Percentiles rank a stretch among this genome's conserved stretches.
phyloP scores from a whole-genome alignment of 192 early-diverging fungal species.

The Backusella circina region DNA sequence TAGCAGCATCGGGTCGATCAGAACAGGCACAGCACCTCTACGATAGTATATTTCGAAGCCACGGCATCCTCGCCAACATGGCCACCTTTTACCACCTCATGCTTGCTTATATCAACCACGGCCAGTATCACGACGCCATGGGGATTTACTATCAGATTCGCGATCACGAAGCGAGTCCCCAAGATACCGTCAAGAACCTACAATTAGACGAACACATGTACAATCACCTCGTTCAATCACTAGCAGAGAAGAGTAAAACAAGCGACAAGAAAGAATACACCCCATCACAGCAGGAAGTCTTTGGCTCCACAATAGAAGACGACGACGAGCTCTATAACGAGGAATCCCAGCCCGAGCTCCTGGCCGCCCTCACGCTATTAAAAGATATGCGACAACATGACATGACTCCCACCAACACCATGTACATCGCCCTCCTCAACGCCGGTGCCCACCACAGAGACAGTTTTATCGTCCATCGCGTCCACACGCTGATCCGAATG shows the following conservation, averaged over 20 bases:
- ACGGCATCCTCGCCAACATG: not conserved
- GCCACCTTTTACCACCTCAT: constrained; percentile 7
- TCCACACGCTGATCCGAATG: constrained; percentile 34
- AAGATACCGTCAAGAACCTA: not conserved
- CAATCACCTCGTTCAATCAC: not conserved
- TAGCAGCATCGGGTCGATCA: not conserved
- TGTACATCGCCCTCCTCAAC: constrained; percentile 6
- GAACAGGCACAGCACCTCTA: constrained; percentile 10
- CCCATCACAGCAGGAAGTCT: not conserved
- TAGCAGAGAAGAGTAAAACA: not conserved
- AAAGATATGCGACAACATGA: constrained; percentile 23
- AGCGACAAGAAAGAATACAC: constrained; percentile 1
- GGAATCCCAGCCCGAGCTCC: not conserved
- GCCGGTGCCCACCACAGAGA: constrained; percentile 2
- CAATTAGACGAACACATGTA: not conserved
- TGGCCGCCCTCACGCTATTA: constrained; percentile 10
- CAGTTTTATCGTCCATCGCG: constrained; percentile 1
- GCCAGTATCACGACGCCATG: constrained; percentile 12
- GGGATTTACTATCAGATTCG: constrained; percentile 21
- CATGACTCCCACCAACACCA: not conserved
- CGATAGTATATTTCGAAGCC: not conserved
- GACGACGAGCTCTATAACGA: not conserved
- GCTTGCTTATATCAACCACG: constrained; percentile 14
- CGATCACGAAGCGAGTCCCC: not conserved
- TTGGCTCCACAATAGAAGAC: constrained; percentile 15